A percentile compares a stretch with the other conserved stretches of the same genome.
These are phyloP conservation scores for Yarrowia divulgata DNA, from an alignment of 805 yeast species.

Conservation along the genomic window DNA sequence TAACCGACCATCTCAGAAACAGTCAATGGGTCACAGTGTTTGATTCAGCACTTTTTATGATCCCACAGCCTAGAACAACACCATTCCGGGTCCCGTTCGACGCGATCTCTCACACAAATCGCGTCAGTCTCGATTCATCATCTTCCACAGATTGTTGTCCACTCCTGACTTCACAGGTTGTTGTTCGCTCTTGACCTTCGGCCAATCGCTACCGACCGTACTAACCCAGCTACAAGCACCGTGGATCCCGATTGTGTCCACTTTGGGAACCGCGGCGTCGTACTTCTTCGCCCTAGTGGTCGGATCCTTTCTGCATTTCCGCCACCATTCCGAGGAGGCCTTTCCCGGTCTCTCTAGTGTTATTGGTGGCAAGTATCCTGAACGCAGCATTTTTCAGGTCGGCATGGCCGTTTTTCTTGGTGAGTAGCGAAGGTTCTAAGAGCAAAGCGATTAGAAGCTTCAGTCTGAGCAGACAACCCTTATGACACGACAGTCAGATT, in stretches of 20 bases:
- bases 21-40: too few relatives aligned
- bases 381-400: conserved; percentile 23
- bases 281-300: conserved; percentile 14
- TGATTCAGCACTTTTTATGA: too few relatives aligned
- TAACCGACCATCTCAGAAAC: too few relatives aligned
- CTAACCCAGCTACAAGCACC: conserved; percentile 32
- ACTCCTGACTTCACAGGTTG: background rate
- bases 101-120: too few relatives aligned
- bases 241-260: conserved; percentile 18
- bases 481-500: too few relatives aligned
- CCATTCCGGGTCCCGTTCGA: too few relatives aligned
- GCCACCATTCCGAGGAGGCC: conserved; percentile 27
- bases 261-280: conserved; percentile 10
- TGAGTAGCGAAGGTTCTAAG: background rate
- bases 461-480: too few relatives aligned
- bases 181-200: background rate
- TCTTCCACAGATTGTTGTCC: background rate
- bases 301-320: conserved; percentile 34
- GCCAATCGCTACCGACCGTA: conserved; percentile 1
- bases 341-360: conserved; percentile 33
- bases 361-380: conserved; percentile 35
- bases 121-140: too few relatives aligned
- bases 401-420: conserved; percentile 33
- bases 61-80: too few relatives aligned
- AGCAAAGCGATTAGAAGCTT: too few relatives aligned